Percentiles rank a stretch among this genome's conserved stretches.
Evolutionary conservation across 1,284 basidiomycete genomes (phyloP).

Genomic region (Ustilago trichophora): DNA sequence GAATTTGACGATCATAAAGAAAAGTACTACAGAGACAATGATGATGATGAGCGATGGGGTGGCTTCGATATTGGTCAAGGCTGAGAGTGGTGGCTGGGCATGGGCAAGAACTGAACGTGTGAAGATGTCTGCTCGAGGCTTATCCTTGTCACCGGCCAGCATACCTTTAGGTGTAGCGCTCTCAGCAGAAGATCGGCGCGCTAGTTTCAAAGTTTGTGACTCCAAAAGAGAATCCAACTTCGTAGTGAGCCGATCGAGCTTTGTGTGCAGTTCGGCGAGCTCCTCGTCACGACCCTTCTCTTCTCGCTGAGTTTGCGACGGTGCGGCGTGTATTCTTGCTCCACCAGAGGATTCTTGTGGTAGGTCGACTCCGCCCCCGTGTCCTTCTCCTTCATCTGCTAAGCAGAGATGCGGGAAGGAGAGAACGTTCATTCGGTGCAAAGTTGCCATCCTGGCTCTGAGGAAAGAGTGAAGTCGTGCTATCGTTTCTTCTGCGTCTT

Average conservation of each 20-base stretch:
- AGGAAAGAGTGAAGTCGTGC: background rate
- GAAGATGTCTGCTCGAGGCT: background rate
- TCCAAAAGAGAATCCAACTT: conserved; percentile 14
- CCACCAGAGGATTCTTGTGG: too few relatives aligned
- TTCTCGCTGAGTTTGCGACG: background rate
- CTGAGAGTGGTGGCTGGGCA: background rate
- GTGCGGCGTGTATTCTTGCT: too few relatives aligned
- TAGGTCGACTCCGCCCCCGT: too few relatives aligned
- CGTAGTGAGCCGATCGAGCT: conserved; percentile 6
- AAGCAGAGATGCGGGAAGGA: background rate
- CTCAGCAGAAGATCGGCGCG: too few relatives aligned
- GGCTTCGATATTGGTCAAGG: background rate
- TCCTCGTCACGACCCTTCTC: background rate
- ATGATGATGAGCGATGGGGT: background rate
- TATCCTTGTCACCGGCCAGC: too few relatives aligned
- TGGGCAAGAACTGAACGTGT: too few relatives aligned
- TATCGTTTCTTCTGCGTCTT: background rate
- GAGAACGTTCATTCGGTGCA: conserved; percentile 25
- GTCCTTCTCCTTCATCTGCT: too few relatives aligned
- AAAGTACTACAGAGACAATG: background rate
- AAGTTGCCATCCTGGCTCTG: conserved; percentile 5
- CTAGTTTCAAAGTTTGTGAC: too few relatives aligned
- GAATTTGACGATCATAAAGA: background rate
- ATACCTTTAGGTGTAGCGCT: too few relatives aligned
- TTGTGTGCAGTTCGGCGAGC: conserved; percentile 5